phyloP scores from a whole-genome alignment of 78 protist species.

The Speleostelium caveatum region DNA sequence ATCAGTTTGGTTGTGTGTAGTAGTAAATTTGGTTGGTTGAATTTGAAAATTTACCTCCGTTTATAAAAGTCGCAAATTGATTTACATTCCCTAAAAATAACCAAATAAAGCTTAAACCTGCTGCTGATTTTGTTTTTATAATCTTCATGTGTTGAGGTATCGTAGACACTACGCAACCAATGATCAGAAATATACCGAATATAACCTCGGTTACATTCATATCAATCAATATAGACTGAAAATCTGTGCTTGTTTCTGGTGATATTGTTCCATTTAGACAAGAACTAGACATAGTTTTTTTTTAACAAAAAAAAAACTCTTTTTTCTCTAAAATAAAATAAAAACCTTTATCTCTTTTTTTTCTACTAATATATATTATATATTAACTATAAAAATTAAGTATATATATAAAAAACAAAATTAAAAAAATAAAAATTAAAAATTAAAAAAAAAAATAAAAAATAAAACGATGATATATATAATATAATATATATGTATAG shows the following conservation, averaged over 20 bases:
- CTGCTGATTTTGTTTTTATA: conserved; percentile 31
- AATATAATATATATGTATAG: too few species aligned
- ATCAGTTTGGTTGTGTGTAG: background rate
- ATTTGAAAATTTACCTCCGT: conserved; percentile 40
- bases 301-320: too few species aligned
- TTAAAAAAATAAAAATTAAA: too few species aligned
- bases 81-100: conserved; percentile 74
- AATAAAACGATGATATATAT: too few species aligned
- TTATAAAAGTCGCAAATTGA: conserved; percentile 51
- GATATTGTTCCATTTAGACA: conserved; percentile 63
- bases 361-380: too few species aligned
- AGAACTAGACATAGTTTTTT: background rate
- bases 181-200: conserved; percentile 39
- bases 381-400: too few species aligned
- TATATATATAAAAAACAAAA: too few species aligned
- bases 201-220: conserved; percentile 22
- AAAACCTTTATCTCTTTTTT: too few species aligned
- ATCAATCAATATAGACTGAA: background rate
- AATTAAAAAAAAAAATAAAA: too few species aligned
- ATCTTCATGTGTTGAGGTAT: conserved; percentile 78
- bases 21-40: background rate
- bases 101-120: conserved; percentile 70
- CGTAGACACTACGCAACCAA: conserved; percentile 51
- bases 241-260: conserved; percentile 25
- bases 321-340: too few species aligned